Evolutionary conservation across 176 grass and related monocot species (phyloP).

Genomic region (Musa acuminata): DNA sequence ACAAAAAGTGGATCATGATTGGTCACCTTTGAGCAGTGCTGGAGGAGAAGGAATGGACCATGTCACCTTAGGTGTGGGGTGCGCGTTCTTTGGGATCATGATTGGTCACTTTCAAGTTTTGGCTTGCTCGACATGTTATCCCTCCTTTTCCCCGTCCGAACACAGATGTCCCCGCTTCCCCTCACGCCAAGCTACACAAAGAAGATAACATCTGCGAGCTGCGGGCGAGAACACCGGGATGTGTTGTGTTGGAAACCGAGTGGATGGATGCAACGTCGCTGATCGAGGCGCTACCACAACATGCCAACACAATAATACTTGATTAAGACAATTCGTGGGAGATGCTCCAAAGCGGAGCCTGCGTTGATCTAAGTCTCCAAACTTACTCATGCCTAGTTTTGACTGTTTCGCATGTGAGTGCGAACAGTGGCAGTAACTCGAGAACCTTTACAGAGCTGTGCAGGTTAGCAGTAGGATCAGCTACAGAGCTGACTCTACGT

Average conservation of each 20-base stretch:
- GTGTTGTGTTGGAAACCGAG: not conserved
- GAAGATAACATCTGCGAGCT: not conserved
- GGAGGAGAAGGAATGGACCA: not conserved
- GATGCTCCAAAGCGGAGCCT: not conserved
- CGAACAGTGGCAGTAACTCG: too few relatives aligned
- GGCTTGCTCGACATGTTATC: slow-evolving; percentile 3
- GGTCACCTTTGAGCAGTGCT: not conserved
- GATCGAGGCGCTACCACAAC: not conserved
- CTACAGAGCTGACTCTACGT: too few relatives aligned
- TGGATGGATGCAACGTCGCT: not conserved
- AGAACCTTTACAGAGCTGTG: too few relatives aligned
- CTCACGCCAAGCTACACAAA: not conserved
- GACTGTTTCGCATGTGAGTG: not conserved
- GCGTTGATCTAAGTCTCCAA: not conserved
- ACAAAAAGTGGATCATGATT: not conserved
- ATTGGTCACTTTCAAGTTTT: slow-evolving; percentile 14
- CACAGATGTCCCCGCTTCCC: not conserved
- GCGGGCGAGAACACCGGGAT: not conserved
- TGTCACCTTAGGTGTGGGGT: not conserved
- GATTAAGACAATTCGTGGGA: not conserved
- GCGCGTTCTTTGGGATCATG: slow-evolving; percentile 25
- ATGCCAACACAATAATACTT: not conserved
- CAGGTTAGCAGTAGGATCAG: too few relatives aligned
- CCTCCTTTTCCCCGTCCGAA: not conserved
- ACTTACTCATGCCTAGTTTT: not conserved